phyloP scores from a whole-genome alignment of 345 rosid species.

The Eucalyptus polyanthemos region DNA sequence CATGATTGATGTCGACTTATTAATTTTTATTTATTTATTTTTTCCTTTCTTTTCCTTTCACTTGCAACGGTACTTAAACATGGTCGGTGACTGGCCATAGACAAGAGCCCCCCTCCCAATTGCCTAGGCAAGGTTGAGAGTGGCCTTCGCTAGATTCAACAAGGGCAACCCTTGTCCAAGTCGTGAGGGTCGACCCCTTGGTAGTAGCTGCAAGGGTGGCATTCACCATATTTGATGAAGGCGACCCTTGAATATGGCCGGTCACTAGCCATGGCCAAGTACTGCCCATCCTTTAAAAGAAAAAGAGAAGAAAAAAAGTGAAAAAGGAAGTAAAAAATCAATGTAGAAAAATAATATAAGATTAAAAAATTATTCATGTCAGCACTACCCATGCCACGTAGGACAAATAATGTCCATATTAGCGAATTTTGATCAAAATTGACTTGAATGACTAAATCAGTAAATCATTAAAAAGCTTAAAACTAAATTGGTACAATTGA shows the following conservation, averaged over 20 bases:
- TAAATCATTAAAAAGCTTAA: too few species aligned
- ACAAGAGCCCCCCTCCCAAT: too few species aligned
- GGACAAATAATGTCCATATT: background rate
- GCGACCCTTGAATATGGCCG: background rate
- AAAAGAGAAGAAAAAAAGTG: background rate
- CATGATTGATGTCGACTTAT: background rate
- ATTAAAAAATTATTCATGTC: too few species aligned
- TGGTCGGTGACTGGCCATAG: too few species aligned
- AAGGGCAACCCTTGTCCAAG: background rate
- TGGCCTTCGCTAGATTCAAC: background rate
- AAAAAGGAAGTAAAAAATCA: background rate
- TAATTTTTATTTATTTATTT: too few species aligned
- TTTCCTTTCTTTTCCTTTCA: too few species aligned
- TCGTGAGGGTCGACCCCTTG: background rate
- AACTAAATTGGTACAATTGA: accelerated
- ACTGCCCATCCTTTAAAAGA: too few species aligned
- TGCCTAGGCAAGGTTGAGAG: background rate
- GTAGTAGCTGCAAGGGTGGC: accelerated
- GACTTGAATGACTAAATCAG: too few species aligned
- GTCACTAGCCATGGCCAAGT: accelerated
- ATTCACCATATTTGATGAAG: background rate
- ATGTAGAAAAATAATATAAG: too few species aligned
- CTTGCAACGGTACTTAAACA: too few species aligned
- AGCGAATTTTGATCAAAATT: too few species aligned
- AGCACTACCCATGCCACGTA: background rate